phyloP scores from a whole-genome alignment of 139 green algal genomes.

The Astrephomene gubernaculifera region DNA sequence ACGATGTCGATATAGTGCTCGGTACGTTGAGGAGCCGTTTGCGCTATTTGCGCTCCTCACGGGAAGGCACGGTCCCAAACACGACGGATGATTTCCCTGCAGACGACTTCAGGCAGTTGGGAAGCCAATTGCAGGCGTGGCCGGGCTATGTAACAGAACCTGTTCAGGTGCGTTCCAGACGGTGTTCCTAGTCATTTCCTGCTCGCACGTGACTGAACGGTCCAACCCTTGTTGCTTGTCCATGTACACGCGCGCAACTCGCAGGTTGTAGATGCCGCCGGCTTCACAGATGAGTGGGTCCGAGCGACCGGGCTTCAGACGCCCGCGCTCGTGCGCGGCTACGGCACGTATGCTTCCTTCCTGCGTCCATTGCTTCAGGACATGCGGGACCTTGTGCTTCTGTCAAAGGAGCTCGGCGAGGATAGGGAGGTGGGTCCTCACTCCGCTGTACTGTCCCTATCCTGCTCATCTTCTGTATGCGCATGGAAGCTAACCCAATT shows the following conservation, averaged over 20 bases:
- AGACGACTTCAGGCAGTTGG: conserved; percentile 3
- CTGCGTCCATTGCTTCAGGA: conserved; percentile 15
- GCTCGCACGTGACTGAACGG: too few relatives aligned
- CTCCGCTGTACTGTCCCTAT: too few relatives aligned
- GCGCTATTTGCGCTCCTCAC: too few relatives aligned
- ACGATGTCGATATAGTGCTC: too few relatives aligned
- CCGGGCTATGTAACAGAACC: neutral
- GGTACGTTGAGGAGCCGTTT: too few relatives aligned
- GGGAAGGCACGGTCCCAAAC: too few relatives aligned
- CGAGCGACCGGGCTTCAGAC: conserved; percentile 14
- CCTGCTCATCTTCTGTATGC: too few relatives aligned
- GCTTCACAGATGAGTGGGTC: conserved; percentile 34
- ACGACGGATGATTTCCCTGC: neutral
- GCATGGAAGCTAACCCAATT: too few relatives aligned
- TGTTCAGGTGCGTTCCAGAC: neutral
- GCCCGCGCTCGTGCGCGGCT: conserved; percentile 19
- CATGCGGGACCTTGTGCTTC: conserved; percentile 12
- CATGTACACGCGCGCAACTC: too few relatives aligned
- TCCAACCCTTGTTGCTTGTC: too few relatives aligned
- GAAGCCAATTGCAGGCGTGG: conserved; percentile 17
- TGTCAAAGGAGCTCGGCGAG: conserved; percentile 28
- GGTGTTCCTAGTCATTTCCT: neutral
- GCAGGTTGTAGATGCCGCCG: conserved; percentile 3
- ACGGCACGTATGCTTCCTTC: neutral
- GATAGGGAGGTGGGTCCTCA: conserved; percentile 24